phyloP scores from a whole-genome alignment of 169 alveolate genomes.

The Babesia divergens region DNA sequence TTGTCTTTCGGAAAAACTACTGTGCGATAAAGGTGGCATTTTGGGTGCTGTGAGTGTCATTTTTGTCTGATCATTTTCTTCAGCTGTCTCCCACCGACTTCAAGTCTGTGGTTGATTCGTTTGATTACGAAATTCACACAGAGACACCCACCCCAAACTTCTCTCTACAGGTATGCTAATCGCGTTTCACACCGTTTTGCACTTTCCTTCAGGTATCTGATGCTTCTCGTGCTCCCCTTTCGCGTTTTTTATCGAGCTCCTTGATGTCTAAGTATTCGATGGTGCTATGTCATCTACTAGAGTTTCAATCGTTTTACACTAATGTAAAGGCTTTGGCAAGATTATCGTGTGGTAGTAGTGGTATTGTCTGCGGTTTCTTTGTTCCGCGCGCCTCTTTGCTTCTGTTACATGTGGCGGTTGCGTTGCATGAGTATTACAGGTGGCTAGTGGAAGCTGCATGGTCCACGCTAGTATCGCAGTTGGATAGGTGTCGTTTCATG shows the following conservation, averaged over 20 bases:
- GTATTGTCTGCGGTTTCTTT: constrained; percentile 5
- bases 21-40: background rate
- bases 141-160: background rate
- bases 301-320: constrained; percentile 1
- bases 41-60: background rate
- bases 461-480: background rate
- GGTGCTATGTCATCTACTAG: background rate
- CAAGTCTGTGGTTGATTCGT: background rate
- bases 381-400: constrained; percentile 12
- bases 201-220: background rate
- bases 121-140: background rate
- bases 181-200: background rate
- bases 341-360: background rate
- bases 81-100: background rate
- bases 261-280: constrained; percentile 1
- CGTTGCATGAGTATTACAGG: constrained; percentile 7
- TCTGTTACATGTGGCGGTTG: constrained; percentile 3
- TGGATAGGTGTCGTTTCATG: background rate
- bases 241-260: background rate
- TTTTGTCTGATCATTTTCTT: background rate
- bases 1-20: background rate
- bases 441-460: constrained; percentile 12
- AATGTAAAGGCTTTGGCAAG: constrained; percentile 1
- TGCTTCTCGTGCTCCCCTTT: background rate
- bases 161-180: background rate